phyloP scores from a whole-genome alignment of 441 rosid genomes.

The Dalechampia spathulata region DNA sequence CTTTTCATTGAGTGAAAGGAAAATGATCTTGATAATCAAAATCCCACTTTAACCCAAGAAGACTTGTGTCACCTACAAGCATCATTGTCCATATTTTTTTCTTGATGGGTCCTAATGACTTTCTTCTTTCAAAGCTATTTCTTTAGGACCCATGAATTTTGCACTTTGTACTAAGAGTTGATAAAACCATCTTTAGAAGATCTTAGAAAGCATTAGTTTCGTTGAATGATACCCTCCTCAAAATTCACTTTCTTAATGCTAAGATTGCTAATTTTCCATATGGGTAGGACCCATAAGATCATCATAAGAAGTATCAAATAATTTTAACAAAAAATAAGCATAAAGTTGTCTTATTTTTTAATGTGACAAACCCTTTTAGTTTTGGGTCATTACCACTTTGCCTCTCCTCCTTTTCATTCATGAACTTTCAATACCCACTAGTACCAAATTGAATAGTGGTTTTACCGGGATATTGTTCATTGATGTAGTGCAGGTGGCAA shows the following conservation, averaged over 20 bases:
- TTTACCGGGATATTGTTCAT: background rate
- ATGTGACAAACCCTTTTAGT: background rate
- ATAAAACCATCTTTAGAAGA: background rate
- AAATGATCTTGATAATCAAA: background rate
- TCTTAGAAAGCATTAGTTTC: conserved; percentile 1
- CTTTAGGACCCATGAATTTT: background rate
- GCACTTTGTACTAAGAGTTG: too few relatives aligned
- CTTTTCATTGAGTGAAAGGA: background rate
- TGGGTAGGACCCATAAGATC: conserved; percentile 9
- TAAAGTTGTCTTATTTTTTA: background rate
- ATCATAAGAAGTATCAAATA: background rate
- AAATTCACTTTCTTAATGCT: background rate
- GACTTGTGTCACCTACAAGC: background rate
- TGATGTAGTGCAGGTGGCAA: background rate
- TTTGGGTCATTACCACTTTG: background rate
- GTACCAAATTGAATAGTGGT: background rate
- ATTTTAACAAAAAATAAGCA: background rate
- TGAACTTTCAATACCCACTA: background rate
- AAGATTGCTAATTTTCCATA: background rate
- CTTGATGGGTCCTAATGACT: background rate
- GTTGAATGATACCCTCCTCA: background rate
- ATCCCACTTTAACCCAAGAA: background rate
- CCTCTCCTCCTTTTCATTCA: background rate
- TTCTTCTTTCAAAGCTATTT: background rate
- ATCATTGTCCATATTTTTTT: background rate